Conservation (phyloP, 2,329 filamentous ascomycete genomes). For the Trichoderma atroviride region DNA sequence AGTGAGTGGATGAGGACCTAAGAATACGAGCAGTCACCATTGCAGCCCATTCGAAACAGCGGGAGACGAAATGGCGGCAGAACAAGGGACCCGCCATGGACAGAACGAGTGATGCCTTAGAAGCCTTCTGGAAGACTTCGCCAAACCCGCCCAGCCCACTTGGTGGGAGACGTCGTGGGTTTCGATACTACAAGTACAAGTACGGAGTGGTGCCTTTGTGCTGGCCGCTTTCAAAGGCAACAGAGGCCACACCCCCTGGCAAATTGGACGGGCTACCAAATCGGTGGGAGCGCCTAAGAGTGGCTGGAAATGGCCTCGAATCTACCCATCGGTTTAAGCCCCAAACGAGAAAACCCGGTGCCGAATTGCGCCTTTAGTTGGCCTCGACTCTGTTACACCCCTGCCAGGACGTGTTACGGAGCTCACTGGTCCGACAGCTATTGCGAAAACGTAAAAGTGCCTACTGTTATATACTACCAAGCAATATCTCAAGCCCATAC, state of each 20-base stretch:
- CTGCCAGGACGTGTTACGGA: slow-evolving; percentile 15
- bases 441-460: background rate
- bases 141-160: slow-evolving; percentile 20
- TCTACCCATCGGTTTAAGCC: slow-evolving; percentile 6
- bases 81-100: slow-evolving; percentile 5
- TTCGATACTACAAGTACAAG: background rate
- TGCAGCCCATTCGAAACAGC: slow-evolving; percentile 6
- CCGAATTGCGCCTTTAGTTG: slow-evolving; percentile 11
- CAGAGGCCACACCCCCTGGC: slow-evolving; percentile 5
- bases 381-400: background rate
- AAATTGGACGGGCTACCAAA: slow-evolving; percentile 23
- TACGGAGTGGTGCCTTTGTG: background rate
- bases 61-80: background rate
- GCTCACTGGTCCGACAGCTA: slow-evolving; percentile 16
- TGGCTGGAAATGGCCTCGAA: slow-evolving; percentile 21
- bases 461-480: background rate
- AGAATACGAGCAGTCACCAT: slow-evolving; percentile 4
- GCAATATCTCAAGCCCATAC: background rate
- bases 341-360: background rate
- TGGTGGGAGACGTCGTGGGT: slow-evolving; percentile 18
- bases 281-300: slow-evolving; percentile 24
- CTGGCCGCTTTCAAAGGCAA: background rate
- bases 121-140: slow-evolving; percentile 23
- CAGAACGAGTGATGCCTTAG: background rate
- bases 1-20: background rate